Base-by-base conservation (phyloP, 2,329 filamentous ascomycete genomes). In the Incumbomyces lentus region DNA sequence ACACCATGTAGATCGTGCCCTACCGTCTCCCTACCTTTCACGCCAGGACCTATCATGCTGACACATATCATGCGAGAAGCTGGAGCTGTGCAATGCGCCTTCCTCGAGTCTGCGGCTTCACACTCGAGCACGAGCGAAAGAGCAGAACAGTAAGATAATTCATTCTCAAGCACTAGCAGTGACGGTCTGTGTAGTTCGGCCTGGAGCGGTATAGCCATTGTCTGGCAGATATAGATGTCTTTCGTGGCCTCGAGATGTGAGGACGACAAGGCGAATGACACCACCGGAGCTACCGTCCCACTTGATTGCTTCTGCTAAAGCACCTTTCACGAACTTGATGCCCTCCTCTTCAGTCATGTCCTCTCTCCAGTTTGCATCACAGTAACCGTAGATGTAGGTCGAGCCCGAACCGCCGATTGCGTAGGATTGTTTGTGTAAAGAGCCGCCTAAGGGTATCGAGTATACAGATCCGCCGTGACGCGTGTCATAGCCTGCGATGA, bases 341-440 rank as follows among this genome's bases (percentile, higher is more conserved):
- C 92, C 92, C 52, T 94, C 89, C 46, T 79, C 75, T 73, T 96
- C 87, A 44, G 84, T 86, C 89, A 98, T 96, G 55, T 80, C 80
- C 69, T 96, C 92, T 65, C 75, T 81, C 92, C 92, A 98, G 74
- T 98, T 80, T 48, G 87, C 82, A 64, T 98, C 90, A 64, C 89
- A 96, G 75, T 94, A 96, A 59, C 92, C 92, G 74, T 96, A 98
- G 68, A 98, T 98, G 74, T 98, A 98, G 52, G 92, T 96, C 58
- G 90, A 96, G 35, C 92, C 92, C 16, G 90, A 96, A 38, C 92
- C 92, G 58, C 88, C 89, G 61, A 98, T 98, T 36, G 92, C 81
- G 63, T 95, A 98, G 14, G 89, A 66, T 66, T 95, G 89, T 75
- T 96, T 95, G 80, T 98, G 92, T 58, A 98, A 79, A 42, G 92